Percentiles rank a stretch among this genome's conserved stretches.
Evolutionary conservation across 495 filamentous ascomycete species (phyloP).

Genomic region (Penicillium longicatenatum): DNA sequence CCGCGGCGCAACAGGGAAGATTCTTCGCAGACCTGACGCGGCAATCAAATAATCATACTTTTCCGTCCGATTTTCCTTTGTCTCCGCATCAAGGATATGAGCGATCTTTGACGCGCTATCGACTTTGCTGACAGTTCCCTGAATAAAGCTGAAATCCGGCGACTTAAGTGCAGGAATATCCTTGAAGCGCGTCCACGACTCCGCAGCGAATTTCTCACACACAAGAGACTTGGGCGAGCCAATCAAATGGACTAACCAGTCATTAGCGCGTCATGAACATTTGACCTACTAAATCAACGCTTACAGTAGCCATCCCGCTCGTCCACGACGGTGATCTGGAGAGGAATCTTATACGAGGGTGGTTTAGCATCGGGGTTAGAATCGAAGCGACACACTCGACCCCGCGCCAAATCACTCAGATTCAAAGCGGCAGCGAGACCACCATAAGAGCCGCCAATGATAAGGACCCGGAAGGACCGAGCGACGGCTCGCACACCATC

Average conservation of each 20-base stretch:
- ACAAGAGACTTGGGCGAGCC: conserved; percentile 64
- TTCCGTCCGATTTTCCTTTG: conserved; percentile 27
- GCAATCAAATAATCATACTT: conserved; percentile 68
- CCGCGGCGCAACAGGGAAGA: conserved; percentile 65
- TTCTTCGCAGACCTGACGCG: conserved; percentile 59
- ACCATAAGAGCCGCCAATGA: conserved; percentile 67
- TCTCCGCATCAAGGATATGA: conserved; percentile 37
- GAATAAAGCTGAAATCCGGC: conserved; percentile 53
- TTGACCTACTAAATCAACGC: conserved; percentile 9
- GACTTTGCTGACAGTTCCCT: conserved; percentile 56
- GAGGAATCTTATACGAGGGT: conserved; percentile 40
- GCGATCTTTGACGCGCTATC: conserved; percentile 55
- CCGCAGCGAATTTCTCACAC: conserved; percentile 52
- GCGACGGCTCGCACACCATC: conserved; percentile 26
- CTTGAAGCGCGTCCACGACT: conserved; percentile 62
- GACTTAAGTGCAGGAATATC: conserved; percentile 60
- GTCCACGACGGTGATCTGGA: conserved; percentile 69
- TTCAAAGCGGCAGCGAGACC: conserved; percentile 63
- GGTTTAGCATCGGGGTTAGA: conserved; percentile 26
- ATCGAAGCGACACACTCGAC: conserved; percentile 40
- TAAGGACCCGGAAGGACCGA: conserved; percentile 44
- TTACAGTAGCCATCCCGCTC: conserved; percentile 71
- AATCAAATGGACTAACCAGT: conserved; percentile 55
- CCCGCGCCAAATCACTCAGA: conserved; percentile 59
- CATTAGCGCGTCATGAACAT: conserved; percentile 3